Conservation (phyloP, 768 basidiomycete genomes). For the Sarcodon sp. region DNA sequence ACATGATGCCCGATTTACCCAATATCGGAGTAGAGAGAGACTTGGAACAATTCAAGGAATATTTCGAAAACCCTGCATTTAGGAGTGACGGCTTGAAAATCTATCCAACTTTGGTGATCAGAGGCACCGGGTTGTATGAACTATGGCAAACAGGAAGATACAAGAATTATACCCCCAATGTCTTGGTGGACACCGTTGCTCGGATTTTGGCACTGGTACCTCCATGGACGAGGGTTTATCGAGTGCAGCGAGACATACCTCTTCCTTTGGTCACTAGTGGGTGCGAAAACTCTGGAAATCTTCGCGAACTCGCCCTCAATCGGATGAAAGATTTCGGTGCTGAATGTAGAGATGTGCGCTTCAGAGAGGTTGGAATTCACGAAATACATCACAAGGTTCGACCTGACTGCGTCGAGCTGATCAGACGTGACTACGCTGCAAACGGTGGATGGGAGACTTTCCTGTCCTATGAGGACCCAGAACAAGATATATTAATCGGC, state of each 20-base stretch:
- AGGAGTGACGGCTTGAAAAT: slow-evolving; percentile 96
- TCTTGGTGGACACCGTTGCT: slow-evolving; percentile 94
- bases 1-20: slow-evolving; percentile 99
- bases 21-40: slow-evolving; percentile 97
- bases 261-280: slow-evolving; percentile 93
- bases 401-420: slow-evolving; percentile 88
- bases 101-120: slow-evolving; percentile 95
- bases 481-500: slow-evolving; percentile 91
- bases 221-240: slow-evolving; percentile 97
- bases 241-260: slow-evolving; percentile 96
- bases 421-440: slow-evolving; percentile 90
- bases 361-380: slow-evolving; percentile 98
- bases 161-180: slow-evolving; percentile 99
- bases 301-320: slow-evolving; percentile 90
- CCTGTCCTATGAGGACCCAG: slow-evolving; percentile 96
- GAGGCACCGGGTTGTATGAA: slow-evolving; percentile 93
- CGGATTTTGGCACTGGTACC: slow-evolving; percentile 92
- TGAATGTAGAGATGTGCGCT: slow-evolving; percentile 93
- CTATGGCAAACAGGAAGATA: slow-evolving; percentile 95
- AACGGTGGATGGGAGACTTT: slow-evolving; percentile 99
- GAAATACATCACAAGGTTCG: slow-evolving; percentile 98
- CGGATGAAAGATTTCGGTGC: slow-evolving; percentile 99
- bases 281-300: slow-evolving; percentile 94
- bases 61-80: slow-evolving; percentile 97
- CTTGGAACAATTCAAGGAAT: slow-evolving; percentile 97